Evolutionary conservation across 176 grass and related monocot genomes (phyloP).

Genomic region (Oryza brachyantha): DNA sequence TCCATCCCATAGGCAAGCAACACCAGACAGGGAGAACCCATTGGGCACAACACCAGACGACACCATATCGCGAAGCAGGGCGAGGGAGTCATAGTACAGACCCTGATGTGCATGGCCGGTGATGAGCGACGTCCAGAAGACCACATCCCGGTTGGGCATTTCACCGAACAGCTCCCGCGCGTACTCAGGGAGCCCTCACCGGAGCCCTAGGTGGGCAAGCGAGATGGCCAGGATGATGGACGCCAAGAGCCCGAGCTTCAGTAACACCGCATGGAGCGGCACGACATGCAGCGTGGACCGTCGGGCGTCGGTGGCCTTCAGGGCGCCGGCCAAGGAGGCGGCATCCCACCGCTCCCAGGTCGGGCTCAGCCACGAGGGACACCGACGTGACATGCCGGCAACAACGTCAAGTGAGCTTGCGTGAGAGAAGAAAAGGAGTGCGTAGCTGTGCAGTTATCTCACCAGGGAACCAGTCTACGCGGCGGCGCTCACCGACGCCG

Average conservation of each 20-base stretch:
- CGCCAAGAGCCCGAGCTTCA: slow-evolving; percentile 44
- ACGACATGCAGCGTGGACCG: neutral
- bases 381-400: neutral
- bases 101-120: slow-evolving; percentile 51
- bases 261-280: slow-evolving; percentile 38
- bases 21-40: slow-evolving; percentile 46
- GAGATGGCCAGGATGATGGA: slow-evolving; percentile 39
- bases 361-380: neutral
- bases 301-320: slow-evolving; percentile 22
- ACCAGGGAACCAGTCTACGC: neutral
- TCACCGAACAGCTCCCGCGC: slow-evolving; percentile 47
- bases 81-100: neutral
- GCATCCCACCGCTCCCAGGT: slow-evolving; percentile 36
- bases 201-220: slow-evolving; percentile 18
- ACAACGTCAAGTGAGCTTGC: too few species aligned
- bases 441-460: neutral
- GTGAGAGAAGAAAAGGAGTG: neutral
- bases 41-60: slow-evolving; percentile 21
- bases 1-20: slow-evolving; percentile 42
- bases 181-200: slow-evolving; percentile 28
- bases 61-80: slow-evolving; percentile 34
- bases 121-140: slow-evolving; percentile 61
- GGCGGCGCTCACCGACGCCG: too few species aligned
- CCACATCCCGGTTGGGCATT: slow-evolving; percentile 45
- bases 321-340: slow-evolving; percentile 31